These are phyloP conservation scores for Cajanus cajan DNA, from an alignment of 306 rosid genomes.

Conservation along the genomic window DNA sequence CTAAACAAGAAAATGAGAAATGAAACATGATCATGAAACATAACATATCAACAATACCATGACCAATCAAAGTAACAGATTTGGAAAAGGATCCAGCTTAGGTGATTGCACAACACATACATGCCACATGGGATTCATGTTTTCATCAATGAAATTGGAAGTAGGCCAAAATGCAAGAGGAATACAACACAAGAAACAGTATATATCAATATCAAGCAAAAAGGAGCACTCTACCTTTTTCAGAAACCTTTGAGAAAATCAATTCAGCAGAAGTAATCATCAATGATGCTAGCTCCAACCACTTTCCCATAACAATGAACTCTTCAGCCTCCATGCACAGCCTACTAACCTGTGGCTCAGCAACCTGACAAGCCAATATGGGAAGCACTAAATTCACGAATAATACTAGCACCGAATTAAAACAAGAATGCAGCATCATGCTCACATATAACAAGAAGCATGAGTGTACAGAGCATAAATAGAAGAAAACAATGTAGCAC, in stretches of 20 bases:
- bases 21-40: background rate
- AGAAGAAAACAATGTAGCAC: background rate
- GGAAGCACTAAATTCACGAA: background rate
- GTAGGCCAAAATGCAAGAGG: background rate
- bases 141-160: background rate
- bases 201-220: background rate
- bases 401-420: background rate
- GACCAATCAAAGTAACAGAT: background rate
- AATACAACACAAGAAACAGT: background rate
- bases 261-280: slow-evolving; percentile 91
- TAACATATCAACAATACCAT: background rate
- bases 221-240: slow-evolving; percentile 60
- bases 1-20: slow-evolving; percentile 2
- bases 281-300: slow-evolving; percentile 78
- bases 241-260: slow-evolving; percentile 84
- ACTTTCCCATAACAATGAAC: slow-evolving; percentile 63
- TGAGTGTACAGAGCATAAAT: background rate
- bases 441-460: background rate
- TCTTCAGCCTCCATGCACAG: slow-evolving; percentile 79
- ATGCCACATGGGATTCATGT: background rate
- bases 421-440: background rate
- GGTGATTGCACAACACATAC: background rate
- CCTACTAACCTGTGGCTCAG: slow-evolving; percentile 76
- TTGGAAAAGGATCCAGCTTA: background rate
- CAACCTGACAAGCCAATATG: slow-evolving; percentile 54